phyloP scores from a whole-genome alignment of 23 red algal species.

The Gracilaria domingensis region DNA sequence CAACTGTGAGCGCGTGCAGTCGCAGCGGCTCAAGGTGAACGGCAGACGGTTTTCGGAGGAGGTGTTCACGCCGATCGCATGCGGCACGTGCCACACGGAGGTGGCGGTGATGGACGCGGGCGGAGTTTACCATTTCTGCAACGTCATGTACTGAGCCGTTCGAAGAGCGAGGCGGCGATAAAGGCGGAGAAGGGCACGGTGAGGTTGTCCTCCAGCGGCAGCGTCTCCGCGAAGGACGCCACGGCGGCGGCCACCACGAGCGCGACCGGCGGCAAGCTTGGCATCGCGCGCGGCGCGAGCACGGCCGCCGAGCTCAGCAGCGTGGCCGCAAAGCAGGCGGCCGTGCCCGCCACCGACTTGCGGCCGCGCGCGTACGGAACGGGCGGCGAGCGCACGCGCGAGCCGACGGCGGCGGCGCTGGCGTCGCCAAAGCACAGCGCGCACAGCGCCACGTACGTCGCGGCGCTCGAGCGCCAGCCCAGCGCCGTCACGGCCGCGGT shows the following conservation, averaged over 20 bases:
- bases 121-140: constrained; percentile 90
- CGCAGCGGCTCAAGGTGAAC: constrained; percentile 41
- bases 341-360: constrained; percentile 50
- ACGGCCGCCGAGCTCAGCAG: not conserved
- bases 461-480: constrained; percentile 42
- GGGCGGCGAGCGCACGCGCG: not conserved
- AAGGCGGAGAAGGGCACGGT: constrained; percentile 59
- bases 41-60: constrained; percentile 48
- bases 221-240: constrained; percentile 37
- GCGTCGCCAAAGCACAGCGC: constrained; percentile 57
- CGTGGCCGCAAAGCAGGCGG: constrained; percentile 27
- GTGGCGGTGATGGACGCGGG: constrained; percentile 73
- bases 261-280: not conserved
- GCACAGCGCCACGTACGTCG: constrained; percentile 31
- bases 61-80: constrained; percentile 60
- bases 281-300: not conserved
- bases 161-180: not conserved
- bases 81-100: constrained; percentile 67
- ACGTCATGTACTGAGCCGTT: constrained; percentile 71
- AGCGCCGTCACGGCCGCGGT: not conserved
- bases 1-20: constrained; percentile 52
- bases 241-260: not conserved
- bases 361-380: not conserved
- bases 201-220: constrained; percentile 70
- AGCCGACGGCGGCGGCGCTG: constrained; percentile 33